Conservation (phyloP, 768 basidiomycete species). For the Russula sp. region DNA sequence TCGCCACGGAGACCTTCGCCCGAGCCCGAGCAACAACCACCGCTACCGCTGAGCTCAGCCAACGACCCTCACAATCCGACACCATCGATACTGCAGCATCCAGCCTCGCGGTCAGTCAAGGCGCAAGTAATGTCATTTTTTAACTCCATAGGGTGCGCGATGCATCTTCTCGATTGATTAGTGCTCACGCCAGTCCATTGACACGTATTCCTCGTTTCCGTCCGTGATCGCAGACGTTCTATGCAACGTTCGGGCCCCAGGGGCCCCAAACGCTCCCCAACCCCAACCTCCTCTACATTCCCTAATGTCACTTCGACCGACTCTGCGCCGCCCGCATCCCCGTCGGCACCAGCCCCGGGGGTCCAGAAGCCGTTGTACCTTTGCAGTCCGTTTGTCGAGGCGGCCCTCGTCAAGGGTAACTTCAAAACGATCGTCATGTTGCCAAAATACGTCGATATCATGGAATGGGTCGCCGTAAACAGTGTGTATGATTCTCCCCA, state of each 20-base stretch:
- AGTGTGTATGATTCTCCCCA: conserved; percentile 42
- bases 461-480: conserved; percentile 96
- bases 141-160: conserved; percentile 65
- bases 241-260: conserved; percentile 62
- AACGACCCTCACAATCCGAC: not conserved
- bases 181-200: not conserved
- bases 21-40: not conserved
- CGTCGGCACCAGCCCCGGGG: conserved; percentile 36
- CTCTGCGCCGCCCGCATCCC: conserved; percentile 30
- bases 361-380: conserved; percentile 72
- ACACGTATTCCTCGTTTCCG: not conserved
- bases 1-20: conserved; percentile 16
- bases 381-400: conserved; percentile 90
- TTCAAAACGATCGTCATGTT: conserved; percentile 97
- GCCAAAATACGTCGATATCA: conserved; percentile 91
- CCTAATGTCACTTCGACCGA: conserved; percentile 33
- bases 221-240: conserved; percentile 45
- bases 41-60: not conserved
- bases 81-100: not conserved
- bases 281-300: conserved; percentile 62
- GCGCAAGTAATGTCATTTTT: conserved; percentile 65
- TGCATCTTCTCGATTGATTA: not conserved
- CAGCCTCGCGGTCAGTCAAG: not conserved
- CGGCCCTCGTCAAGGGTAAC: conserved; percentile 93
- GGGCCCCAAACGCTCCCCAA: conserved; percentile 62